Evolutionary conservation across 805 yeast genomes (phyloP), one percentile per base, ranked within the genome.

Genomic region (Vanderwaltozyma polyspora): DNA sequence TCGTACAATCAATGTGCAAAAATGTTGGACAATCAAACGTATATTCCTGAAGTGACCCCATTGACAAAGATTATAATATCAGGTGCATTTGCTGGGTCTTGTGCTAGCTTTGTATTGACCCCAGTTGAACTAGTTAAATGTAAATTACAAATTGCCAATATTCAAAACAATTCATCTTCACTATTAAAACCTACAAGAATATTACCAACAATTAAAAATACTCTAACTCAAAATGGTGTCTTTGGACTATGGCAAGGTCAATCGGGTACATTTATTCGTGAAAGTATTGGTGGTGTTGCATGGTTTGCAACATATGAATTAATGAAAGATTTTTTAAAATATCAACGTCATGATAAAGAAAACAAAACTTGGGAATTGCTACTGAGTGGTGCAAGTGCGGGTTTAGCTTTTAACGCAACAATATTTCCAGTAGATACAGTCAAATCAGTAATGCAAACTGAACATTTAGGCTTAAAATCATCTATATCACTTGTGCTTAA

Each of bases 41-140:
- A 19, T 19, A 19, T 14, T 6, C 32, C 44, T 18, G 30, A 58
- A 5, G 46, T 57, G 10, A 40, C 68, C 6, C 57, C 70, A 0
- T 39, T 74, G 16, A 48, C 60, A 29, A 57, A 67, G 23, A 66
- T 77, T 14, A 59, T 83, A 25, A 38, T 66, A 0, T 73, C 87
- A 45, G 97, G 97, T 33, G 94, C 79, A 4, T 61, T 79, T 31
- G 74, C 91, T 28, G 97, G 97, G 5, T 64, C 85, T 8, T 67
- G 76, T 28, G 87, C 95, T 0, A 78, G 94, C 17, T 79, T 79
- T 49, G 74, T 85, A 5, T 62, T 89, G 37, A 86, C 96, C 0
- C 97, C 97, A 0, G 76, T 89, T n/a, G 97, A 89, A 55, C 63
- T 89, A 38, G 66, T 89, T 46, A 89, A 89, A 55, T 87, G 96